Base-by-base conservation (phyloP, 1,284 basidiomycete genomes). In the Waitea zeae region DNA sequence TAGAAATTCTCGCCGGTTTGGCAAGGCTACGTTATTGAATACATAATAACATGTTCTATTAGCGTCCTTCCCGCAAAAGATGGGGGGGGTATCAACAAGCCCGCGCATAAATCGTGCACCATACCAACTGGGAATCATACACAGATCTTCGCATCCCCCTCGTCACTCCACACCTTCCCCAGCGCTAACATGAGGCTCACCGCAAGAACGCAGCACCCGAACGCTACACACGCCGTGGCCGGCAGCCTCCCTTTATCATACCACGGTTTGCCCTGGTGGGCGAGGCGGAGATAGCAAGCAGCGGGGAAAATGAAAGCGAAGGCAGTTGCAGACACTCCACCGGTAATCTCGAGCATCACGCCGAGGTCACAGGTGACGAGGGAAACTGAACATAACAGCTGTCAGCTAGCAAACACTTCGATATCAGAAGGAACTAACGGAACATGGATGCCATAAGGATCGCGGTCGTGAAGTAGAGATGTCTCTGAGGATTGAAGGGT, bases 301-400 rank as follows among this genome's bases (percentile, higher is more conserved):
- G 90, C 82, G 4, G 90, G 83, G 53, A 90, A 89, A 45, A 97
- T 89, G 60, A 83, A 98, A 0, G 93, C 93, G 13, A 98, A 69
- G 0, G 89, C 79, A 0, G 90, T 95, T 1, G 93, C 93, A 17
- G 86, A 89, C 13, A 92, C 71, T 1, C 93, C 93, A 11, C 95
- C 95, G 0, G 92, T 95, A 34, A 99, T 82, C 58, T 98, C 95
- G 26, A 99, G 75, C 57, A 96, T 95, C 26, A 97, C 81, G 22
- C 95, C 95, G 11, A 99, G 68, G 55, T 99, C 93, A 54, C 92
- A 97, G 0, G 93, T 97, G 32, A 89, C 64, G 33, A 98, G 65
- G 6, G 90, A 75, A 37, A 98, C 87, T 88, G 52, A 12, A 14
- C 20, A 19, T 36, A 30, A 17, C 36, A 15, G 19, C 12, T 30